These are phyloP conservation scores for Globisporangium rhizosaccharum DNA, from an alignment of 352 stramenopile genomes.

Conservation along the genomic window DNA sequence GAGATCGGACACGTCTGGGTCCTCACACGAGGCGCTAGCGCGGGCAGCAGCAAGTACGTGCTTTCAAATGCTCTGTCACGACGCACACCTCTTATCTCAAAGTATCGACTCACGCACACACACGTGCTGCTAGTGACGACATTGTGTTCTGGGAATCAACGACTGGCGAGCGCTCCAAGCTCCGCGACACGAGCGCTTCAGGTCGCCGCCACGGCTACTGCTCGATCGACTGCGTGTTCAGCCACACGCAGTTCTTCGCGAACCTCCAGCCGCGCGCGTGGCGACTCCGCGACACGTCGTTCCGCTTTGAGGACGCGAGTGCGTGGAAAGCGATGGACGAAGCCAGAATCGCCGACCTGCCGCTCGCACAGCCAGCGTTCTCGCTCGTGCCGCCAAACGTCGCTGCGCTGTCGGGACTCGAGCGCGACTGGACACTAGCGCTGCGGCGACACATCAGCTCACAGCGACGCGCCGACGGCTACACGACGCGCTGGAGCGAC, in stretches of 20 bases:
- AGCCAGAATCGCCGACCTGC: constrained; percentile 38
- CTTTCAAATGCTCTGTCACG: background rate
- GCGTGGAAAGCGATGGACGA: constrained; percentile 62
- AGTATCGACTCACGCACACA: background rate
- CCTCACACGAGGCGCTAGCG: constrained; percentile 33
- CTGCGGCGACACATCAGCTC: constrained; percentile 39
- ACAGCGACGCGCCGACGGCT: constrained; percentile 32
- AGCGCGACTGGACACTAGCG: constrained; percentile 41
- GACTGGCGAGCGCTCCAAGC: constrained; percentile 42
- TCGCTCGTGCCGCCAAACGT: constrained; percentile 29
- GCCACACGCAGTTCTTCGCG: constrained; percentile 58
- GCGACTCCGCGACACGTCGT: constrained; percentile 37
- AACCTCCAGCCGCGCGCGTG: constrained; percentile 61
- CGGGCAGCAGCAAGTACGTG: constrained; percentile 8
- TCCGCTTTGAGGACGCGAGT: constrained; percentile 54
- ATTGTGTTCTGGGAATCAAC: constrained; percentile 73
- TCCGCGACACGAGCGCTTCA: constrained; percentile 19
- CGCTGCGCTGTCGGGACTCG: constrained; percentile 20
- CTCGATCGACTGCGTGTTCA: constrained; percentile 84
- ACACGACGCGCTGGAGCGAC: constrained; percentile 69
- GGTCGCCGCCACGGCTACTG: constrained; percentile 38
- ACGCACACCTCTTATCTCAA: background rate
- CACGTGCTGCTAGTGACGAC: constrained; percentile 9
- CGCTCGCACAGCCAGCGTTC: constrained; percentile 21
- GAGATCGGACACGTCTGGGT: constrained; percentile 81